Conservation (phyloP, 257 asterid species). For the Misopates orontium region DNA sequence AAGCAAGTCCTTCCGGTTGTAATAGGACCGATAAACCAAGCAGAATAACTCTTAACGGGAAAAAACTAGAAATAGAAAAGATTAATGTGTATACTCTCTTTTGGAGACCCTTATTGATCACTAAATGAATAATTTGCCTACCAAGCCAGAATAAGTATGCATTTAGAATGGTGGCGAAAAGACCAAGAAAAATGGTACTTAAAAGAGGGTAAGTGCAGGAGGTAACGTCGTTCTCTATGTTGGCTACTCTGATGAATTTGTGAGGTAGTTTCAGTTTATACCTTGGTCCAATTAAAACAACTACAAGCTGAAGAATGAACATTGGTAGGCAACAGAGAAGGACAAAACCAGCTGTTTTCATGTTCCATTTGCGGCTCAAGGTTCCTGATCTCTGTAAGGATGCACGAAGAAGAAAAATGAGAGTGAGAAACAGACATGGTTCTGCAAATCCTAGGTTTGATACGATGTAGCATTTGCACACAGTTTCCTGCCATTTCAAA, state of each 20-base stretch:
- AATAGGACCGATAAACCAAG: constrained; percentile 70
- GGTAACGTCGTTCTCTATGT: constrained; percentile 32
- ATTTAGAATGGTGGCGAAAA: constrained; percentile 56
- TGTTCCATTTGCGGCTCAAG: constrained; percentile 62
- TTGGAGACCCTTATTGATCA: constrained; percentile 79
- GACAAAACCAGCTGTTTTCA: constrained; percentile 54
- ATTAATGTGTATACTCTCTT: constrained; percentile 74
- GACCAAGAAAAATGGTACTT: constrained; percentile 68
- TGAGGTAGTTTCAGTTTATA: constrained; percentile 53
- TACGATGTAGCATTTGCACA: constrained; percentile 79
- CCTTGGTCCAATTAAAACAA: constrained; percentile 50
- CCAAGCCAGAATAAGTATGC: constrained; percentile 73
- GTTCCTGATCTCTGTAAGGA: constrained; percentile 68
- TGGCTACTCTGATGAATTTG: constrained; percentile 57
- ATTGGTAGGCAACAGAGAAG: constrained; percentile 71
- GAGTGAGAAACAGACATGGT: constrained; percentile 75
- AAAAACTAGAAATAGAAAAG: constrained; percentile 52
- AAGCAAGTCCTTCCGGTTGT: constrained; percentile 32
- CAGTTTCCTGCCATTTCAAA: constrained; percentile 65
- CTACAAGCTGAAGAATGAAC: constrained; percentile 64
- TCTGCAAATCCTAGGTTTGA: constrained; percentile 87
- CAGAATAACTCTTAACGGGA: constrained; percentile 62
- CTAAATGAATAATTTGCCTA: constrained; percentile 55
- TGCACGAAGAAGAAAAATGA: constrained; percentile 73
- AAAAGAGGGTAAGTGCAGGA: constrained; percentile 81